These are phyloP conservation scores for Luzula sylvatica DNA, from an alignment of 176 grass and related monocot genomes.

Conservation along the genomic window DNA sequence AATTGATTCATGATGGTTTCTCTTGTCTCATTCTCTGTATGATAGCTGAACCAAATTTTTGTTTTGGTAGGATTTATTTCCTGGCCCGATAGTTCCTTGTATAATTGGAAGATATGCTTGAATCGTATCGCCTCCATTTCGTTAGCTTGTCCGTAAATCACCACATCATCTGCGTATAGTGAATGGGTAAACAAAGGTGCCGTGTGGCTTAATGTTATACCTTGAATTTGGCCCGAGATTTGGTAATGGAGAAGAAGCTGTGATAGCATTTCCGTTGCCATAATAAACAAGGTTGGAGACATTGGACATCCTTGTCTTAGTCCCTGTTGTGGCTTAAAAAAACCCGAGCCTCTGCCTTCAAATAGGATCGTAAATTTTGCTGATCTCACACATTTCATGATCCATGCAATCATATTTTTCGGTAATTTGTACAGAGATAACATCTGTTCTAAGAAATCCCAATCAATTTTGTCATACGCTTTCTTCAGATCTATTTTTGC, in stretches of 20 bases:
- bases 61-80: too few relatives aligned
- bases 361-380: neutral
- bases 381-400: neutral
- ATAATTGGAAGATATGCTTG: too few relatives aligned
- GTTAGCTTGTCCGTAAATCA: neutral
- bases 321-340: neutral
- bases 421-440: neutral
- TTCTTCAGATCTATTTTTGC: neutral
- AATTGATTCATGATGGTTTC: too few relatives aligned
- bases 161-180: neutral
- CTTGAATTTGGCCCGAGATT: fast-evolving
- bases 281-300: neutral
- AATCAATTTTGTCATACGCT: neutral
- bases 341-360: neutral
- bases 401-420: neutral
- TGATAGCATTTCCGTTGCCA: neutral
- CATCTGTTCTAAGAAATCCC: neutral
- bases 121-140: too few relatives aligned
- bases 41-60: too few relatives aligned
- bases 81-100: too few relatives aligned
- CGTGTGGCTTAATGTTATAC: too few relatives aligned
- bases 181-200: neutral
- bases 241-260: neutral
- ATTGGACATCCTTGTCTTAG: neutral
- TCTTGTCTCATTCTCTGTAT: too few relatives aligned